Base-by-base conservation (phyloP, 768 basidiomycete genomes). In the Calocybe cyanea region DNA sequence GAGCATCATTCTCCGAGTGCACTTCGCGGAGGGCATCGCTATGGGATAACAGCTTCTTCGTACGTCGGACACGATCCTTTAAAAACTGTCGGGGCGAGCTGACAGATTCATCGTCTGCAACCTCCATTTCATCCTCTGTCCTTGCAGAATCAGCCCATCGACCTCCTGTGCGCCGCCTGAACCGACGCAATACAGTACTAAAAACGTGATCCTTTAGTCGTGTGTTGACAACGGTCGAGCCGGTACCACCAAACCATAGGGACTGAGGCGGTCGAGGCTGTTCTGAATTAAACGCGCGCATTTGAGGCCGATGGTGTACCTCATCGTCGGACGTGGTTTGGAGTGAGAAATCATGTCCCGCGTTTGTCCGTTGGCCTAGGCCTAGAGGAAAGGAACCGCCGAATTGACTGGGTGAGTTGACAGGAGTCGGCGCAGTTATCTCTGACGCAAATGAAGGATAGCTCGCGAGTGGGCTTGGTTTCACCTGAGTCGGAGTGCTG, bases 181-280 rank as follows among this genome's bases (percentile, higher is more conserved):
- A 78, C 47, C 88, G 75, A 38, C 83, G 81, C 50, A 97, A 70
- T 24, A 98, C 82, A 14, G 89, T 87, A 49, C 81, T 87, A 61
- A 99, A 95, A 37, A 99, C 92, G 55, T 95, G 92, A 59, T 98
- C 93, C 65, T 93, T 94, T 47, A 99, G 71, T 62, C 81, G 89
- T 31, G 87, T 92, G 63, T 99, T 98, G 49, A 97, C 93, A 43
- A 84, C 78, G 4, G 96, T 98, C 11, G 88, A 91, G 1, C 95
- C 95, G 2, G 85, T 88, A 2, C 94, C 95, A 25, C 87, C 90
- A 54, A 92, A 92, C 71, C 77, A 78, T 37, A 75, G 75, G 10
- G 72, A 70, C 15, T 71, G 68, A 9, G 67, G 47, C 2, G 55
- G 56, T 7, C 61, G 65, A 4, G 53, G 47, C 39, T 64, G 60